phyloP scores from a whole-genome alignment of 73 alveolate species.

The Paramecium pentaurelia region DNA sequence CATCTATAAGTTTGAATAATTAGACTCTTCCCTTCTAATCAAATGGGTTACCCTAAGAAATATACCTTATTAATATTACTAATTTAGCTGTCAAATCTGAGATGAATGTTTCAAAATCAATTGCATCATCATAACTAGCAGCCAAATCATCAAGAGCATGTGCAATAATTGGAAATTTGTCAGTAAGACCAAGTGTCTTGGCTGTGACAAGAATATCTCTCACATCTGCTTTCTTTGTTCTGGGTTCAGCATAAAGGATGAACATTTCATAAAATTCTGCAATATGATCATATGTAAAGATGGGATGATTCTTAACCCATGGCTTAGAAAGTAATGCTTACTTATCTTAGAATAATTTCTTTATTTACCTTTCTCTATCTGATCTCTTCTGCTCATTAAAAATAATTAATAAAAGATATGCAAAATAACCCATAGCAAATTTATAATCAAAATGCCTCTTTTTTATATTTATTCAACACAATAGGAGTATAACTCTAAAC shows the following conservation, averaged over 20 bases:
- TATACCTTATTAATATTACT: not conserved
- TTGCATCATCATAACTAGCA: not conserved
- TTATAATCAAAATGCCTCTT: not conserved
- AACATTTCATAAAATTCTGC: constrained; percentile 37
- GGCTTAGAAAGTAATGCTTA: not conserved
- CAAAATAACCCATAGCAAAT: not conserved
- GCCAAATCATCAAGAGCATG: constrained; percentile 39
- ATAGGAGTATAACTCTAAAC: not conserved
- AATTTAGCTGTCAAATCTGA: constrained; percentile 2
- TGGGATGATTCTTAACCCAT: constrained; percentile 49
- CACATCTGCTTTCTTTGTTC: constrained; percentile 53
- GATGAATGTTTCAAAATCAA: constrained; percentile 44
- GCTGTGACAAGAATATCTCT: constrained; percentile 48
- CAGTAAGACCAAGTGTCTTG: constrained; percentile 1
- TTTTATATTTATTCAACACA: not conserved
- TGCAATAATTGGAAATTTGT: not conserved
- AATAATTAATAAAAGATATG: not conserved
- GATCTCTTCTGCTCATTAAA: not conserved
- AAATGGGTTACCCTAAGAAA: constrained; percentile 23
- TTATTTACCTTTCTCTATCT: not conserved
- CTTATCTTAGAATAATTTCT: not conserved
- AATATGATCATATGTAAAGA: constrained; percentile 39
- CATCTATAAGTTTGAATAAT: not conserved
- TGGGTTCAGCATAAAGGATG: constrained; percentile 32
- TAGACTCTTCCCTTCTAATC: constrained; percentile 20